These are phyloP conservation scores for Phytopythium delawarense DNA, from an alignment of 352 stramenopile species.

Conservation along the genomic window DNA sequence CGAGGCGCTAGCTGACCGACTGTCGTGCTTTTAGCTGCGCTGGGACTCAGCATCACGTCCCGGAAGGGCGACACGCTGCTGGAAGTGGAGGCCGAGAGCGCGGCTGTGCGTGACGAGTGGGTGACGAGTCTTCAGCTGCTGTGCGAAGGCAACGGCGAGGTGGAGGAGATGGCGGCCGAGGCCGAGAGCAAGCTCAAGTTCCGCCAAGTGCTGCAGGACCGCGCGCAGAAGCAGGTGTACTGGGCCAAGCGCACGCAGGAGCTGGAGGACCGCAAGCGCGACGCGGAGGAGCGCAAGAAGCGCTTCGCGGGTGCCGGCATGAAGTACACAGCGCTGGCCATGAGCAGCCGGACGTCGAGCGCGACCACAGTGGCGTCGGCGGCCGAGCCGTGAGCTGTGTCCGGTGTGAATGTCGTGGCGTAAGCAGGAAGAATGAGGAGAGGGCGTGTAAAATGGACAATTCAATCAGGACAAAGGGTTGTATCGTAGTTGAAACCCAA, in stretches of 20 bases:
- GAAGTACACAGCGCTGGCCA: constrained; percentile 81
- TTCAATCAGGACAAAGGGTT: neutral
- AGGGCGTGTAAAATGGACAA: neutral
- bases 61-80: constrained; percentile 58
- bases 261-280: constrained; percentile 64
- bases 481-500: neutral
- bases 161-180: constrained; percentile 27
- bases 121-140: constrained; percentile 73
- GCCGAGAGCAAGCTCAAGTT: constrained; percentile 43
- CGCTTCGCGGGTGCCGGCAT: constrained; percentile 64
- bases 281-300: constrained; percentile 79
- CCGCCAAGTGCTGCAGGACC: constrained; percentile 72
- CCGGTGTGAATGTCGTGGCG: neutral
- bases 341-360: constrained; percentile 49
- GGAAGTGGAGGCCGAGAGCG: constrained; percentile 65
- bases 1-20: neutral
- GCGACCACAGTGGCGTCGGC: neutral
- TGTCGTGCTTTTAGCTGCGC: constrained; percentile 19
- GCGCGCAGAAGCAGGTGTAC: constrained; percentile 72
- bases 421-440: neutral
- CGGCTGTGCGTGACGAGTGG: constrained; percentile 63
- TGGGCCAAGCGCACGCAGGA: constrained; percentile 75
- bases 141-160: constrained; percentile 45
- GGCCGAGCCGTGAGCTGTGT: neutral
- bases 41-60: constrained; percentile 49